Conservation (phyloP, 192 early-diverging fungal genomes). For the Linnemannia zychae region DNA sequence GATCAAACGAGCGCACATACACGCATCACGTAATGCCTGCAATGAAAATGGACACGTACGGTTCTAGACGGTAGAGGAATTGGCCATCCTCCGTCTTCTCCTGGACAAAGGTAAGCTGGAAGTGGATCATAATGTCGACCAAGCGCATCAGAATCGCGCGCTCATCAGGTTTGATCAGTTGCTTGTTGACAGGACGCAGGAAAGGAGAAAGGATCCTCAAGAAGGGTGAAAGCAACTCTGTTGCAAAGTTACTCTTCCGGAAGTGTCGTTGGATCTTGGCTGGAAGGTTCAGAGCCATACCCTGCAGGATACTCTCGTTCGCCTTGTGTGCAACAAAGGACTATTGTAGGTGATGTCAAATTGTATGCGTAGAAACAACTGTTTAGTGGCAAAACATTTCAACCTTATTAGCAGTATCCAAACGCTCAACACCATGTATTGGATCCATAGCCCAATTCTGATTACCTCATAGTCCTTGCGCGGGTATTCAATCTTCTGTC, state of each 20-base stretch:
- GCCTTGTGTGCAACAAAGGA: slow-evolving; percentile 61
- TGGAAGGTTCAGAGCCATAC: slow-evolving; percentile 64
- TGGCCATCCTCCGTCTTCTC: slow-evolving; percentile 73
- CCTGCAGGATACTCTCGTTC: slow-evolving; percentile 66
- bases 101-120: slow-evolving; percentile 80
- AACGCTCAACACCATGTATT: not conserved
- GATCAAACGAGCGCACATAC: not conserved
- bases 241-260: slow-evolving; percentile 55
- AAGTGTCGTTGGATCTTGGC: slow-evolving; percentile 64
- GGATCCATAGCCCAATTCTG: not conserved
- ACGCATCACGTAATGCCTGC: not conserved
- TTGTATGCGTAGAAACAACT: not conserved
- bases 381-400: not conserved
- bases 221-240: slow-evolving; percentile 77
- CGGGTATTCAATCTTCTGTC: slow-evolving; percentile 80
- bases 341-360: slow-evolving; percentile 26
- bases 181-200: slow-evolving; percentile 72
- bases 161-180: slow-evolving; percentile 72
- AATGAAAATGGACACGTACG: slow-evolving; percentile 66
- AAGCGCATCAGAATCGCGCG: slow-evolving; percentile 63
- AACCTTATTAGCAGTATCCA: not conserved
- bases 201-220: slow-evolving; percentile 85
- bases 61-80: slow-evolving; percentile 77
- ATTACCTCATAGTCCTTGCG: slow-evolving; percentile 80
- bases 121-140: slow-evolving; percentile 77